These are phyloP conservation scores for Eimeria acervulina DNA, from an alignment of 169 alveolate species.

Conservation along the genomic window DNA sequence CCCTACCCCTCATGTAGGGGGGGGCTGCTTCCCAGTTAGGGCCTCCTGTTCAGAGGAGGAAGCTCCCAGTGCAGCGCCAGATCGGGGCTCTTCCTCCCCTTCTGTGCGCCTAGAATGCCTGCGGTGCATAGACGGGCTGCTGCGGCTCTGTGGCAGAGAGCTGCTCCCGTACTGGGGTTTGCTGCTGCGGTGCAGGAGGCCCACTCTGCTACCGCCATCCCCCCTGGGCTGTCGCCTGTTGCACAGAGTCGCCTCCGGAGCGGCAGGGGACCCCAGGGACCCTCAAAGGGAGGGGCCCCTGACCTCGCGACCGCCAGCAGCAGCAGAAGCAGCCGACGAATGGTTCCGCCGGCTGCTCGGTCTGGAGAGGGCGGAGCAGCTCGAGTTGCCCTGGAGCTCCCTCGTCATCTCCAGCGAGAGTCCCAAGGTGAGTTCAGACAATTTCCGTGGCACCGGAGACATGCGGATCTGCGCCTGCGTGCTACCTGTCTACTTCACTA, in stretches of 20 bases:
- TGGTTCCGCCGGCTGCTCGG: slow-evolving; percentile 63
- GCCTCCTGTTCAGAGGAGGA: background rate
- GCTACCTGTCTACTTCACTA: too few relatives aligned
- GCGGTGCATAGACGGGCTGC: slow-evolving; percentile 67
- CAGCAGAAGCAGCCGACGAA: slow-evolving; percentile 8
- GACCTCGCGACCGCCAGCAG: background rate
- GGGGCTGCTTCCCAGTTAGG: background rate
- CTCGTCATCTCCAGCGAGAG: slow-evolving; percentile 20
- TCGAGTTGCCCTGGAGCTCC: slow-evolving; percentile 45
- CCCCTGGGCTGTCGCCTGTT: background rate
- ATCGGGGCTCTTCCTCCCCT: background rate
- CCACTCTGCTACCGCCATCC: background rate
- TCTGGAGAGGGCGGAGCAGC: slow-evolving; percentile 22
- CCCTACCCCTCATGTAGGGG: background rate
- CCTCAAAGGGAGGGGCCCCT: background rate
- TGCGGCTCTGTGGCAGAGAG: slow-evolving; percentile 59
- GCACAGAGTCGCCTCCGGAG: background rate
- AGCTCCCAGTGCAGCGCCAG: background rate
- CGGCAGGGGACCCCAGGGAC: slow-evolving; percentile 7
- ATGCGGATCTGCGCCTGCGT: too few relatives aligned
- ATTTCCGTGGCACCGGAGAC: background rate
- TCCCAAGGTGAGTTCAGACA: background rate
- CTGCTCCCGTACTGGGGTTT: slow-evolving; percentile 64
- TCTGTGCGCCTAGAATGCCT: slow-evolving; percentile 53
- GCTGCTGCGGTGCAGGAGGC: slow-evolving; percentile 51